Conservation (phyloP, 164 flowering plant species). For the Litsea cubeba region DNA sequence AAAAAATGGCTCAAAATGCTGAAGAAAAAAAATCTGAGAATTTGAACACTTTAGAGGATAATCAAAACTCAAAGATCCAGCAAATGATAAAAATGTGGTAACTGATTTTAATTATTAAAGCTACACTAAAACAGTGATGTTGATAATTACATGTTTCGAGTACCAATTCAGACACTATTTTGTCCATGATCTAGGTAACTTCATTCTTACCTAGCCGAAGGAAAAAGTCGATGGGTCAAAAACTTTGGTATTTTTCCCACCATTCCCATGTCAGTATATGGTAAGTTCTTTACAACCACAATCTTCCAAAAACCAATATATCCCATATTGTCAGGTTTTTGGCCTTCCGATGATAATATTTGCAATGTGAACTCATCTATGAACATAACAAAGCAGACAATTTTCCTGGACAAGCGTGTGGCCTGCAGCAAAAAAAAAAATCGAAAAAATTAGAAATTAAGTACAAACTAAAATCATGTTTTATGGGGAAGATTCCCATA, state of each 20-base stretch:
- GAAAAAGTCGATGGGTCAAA: constrained; percentile 86
- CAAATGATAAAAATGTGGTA: too few species aligned
- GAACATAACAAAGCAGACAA: constrained; percentile 96
- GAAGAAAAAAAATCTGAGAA: too few species aligned
- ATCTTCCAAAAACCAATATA: constrained; percentile 89
- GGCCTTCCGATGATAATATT: constrained; percentile 84
- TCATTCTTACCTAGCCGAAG: constrained; percentile 78
- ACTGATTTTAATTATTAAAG: too few species aligned
- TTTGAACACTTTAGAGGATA: too few species aligned
- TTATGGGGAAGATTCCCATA: not conserved
- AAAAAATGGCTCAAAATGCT: too few species aligned
- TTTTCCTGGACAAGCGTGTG: constrained; percentile 81
- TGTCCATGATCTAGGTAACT: not conserved
- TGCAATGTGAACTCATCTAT: constrained; percentile 75
- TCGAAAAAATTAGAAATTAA: not conserved
- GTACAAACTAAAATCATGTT: not conserved
- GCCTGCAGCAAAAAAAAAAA: constrained; percentile 38
- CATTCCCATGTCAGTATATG: constrained; percentile 84
- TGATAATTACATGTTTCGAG: too few species aligned
- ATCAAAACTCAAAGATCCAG: too few species aligned
- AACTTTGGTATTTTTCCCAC: constrained; percentile 95
- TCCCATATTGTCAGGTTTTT: constrained; percentile 60
- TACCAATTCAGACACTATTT: too few species aligned
- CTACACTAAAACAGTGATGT: too few species aligned
- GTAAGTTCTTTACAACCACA: constrained; percentile 86